Conservation (phyloP, 805 yeast species). For the Metschnikowia similis region DNA sequence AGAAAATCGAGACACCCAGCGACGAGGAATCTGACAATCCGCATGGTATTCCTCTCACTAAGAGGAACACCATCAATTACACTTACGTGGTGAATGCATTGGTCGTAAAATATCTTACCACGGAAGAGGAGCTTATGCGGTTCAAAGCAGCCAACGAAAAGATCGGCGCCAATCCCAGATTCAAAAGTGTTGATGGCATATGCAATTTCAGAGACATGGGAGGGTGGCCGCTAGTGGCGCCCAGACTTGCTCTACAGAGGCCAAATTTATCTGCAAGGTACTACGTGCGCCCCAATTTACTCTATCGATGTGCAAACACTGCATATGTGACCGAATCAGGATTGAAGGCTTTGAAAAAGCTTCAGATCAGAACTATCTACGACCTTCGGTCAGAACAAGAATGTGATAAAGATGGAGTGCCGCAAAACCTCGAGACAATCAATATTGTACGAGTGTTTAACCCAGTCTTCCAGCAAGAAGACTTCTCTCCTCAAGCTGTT, state of each 20-base stretch:
- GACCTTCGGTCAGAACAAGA: slow-evolving; percentile 68
- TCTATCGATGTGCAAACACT: slow-evolving; percentile 64
- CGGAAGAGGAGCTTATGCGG: slow-evolving; percentile 48
- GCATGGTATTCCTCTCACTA: slow-evolving; percentile 39
- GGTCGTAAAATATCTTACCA: slow-evolving; percentile 46
- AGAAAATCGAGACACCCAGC: slow-evolving; percentile 30
- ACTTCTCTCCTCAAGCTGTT: slow-evolving; percentile 61
- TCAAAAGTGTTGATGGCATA: slow-evolving; percentile 64
- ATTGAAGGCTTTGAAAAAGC: slow-evolving; percentile 27
- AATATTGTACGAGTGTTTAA: slow-evolving; percentile 48
- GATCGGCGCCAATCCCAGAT: slow-evolving; percentile 46
- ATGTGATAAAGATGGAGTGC: slow-evolving; percentile 41
- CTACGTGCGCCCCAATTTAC: slow-evolving; percentile 48
- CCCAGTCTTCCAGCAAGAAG: slow-evolving; percentile 53
- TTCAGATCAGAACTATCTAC: slow-evolving; percentile 53
- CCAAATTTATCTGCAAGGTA: slow-evolving; percentile 10
- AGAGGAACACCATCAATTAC: slow-evolving; percentile 51
- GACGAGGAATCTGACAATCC: slow-evolving; percentile 35
- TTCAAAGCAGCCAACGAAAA: slow-evolving; percentile 37
- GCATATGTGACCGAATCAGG: slow-evolving; percentile 52
- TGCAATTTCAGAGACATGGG: slow-evolving; percentile 77
- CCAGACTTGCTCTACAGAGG: slow-evolving; percentile 14
- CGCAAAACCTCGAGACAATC: slow-evolving; percentile 30
- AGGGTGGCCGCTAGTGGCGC: slow-evolving; percentile 52
- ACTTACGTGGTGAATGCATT: slow-evolving; percentile 48